Evolutionary conservation across 1,284 basidiomycete genomes (phyloP).

Genomic region (Ustilago lituana): DNA sequence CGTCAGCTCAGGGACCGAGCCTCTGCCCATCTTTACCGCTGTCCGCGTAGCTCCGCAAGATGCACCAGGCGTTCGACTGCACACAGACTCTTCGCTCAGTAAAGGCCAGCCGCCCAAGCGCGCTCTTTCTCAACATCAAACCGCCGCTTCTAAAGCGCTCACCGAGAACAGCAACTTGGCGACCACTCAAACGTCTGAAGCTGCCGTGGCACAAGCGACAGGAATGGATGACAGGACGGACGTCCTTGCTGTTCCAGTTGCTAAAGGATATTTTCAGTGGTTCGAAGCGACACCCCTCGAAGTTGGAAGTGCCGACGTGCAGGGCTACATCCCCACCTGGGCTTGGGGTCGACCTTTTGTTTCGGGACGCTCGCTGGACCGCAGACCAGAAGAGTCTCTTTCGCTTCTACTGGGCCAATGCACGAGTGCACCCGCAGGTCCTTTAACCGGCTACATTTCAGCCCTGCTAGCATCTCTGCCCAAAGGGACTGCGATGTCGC

Average conservation of each 20-base stretch:
- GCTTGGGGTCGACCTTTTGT: slow-evolving; percentile 63
- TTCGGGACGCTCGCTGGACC: slow-evolving; percentile 52
- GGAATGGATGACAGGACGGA: slow-evolving; percentile 14
- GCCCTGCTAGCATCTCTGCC: slow-evolving; percentile 62
- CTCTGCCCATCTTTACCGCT: slow-evolving; percentile 62
- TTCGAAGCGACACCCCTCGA: slow-evolving; percentile 66
- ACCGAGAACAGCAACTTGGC: not conserved
- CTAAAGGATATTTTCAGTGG: slow-evolving; percentile 63
- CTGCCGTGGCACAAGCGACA: too few relatives aligned
- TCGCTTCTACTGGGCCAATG: slow-evolving; percentile 65
- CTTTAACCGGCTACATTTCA: slow-evolving; percentile 62
- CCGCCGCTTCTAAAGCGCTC: slow-evolving; percentile 27
- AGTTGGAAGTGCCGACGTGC: slow-evolving; percentile 63
- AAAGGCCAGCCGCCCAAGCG: slow-evolving; percentile 43
- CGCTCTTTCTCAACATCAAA: slow-evolving; percentile 45
- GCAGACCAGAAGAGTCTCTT: slow-evolving; percentile 56
- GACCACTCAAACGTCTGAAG: too few relatives aligned
- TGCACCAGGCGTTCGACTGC: slow-evolving; percentile 36
- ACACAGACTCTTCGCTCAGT: slow-evolving; percentile 42
- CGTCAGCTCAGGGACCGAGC: slow-evolving; percentile 37
- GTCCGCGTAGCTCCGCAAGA: slow-evolving; percentile 48
- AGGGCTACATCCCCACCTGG: slow-evolving; percentile 67
- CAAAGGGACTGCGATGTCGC: slow-evolving; percentile 54
- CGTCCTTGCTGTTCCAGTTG: slow-evolving; percentile 11
- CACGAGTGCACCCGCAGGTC: slow-evolving; percentile 66